Base-by-base conservation (phyloP, 371 early-diverging fungal species). In the Mortierella sp. region DNA sequence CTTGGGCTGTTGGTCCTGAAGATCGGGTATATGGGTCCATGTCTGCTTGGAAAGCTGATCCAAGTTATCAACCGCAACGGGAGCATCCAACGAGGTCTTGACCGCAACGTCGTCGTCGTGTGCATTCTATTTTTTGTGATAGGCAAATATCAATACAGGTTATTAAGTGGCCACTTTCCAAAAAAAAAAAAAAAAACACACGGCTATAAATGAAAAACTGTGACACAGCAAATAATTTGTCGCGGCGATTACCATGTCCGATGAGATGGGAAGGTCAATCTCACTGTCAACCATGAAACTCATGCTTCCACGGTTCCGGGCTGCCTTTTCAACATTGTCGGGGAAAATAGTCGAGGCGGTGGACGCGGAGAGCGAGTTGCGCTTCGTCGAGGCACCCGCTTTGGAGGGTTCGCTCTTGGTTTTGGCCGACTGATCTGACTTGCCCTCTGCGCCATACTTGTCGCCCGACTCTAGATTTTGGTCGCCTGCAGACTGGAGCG, bases 201-300 rank as follows among this genome's bases (percentile, higher is more conserved):
- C 45, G 45, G 45, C 45, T 44, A 44, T 44, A n/a, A n/a, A n/a
- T n/a, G n/a, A n/a, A n/a, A n/a, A n/a, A n/a, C n/a, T n/a, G n/a
- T n/a, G n/a, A n/a, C n/a, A n/a, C n/a, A n/a, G n/a, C n/a, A n/a
- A n/a, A n/a, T n/a, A n/a, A n/a, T n/a, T n/a, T n/a, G n/a, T n/a
- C n/a, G n/a, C n/a, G n/a, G n/a, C n/a, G n/a, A n/a, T n/a, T 72
- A 34, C 50, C 54, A 34, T 10, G 16, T 28, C 34, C 14, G 47
- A 28, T 42, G 9, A 21, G 9, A 19, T 34, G 58, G 48, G 48
- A 19, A 48, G 47, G 21, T 80, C 84, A n/a, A 84, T 84, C 63
- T 85, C 86, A 28, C 82, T 81, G 0, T 81, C 86, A 5, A 85
- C 86, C 86, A 85, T 85, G 44, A 85, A 85, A 55, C 82, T 85